Conservation (phyloP, 225 moss, liverwort and hornwort genomes). For the Bryoerythrophyllum caledonicum region DNA sequence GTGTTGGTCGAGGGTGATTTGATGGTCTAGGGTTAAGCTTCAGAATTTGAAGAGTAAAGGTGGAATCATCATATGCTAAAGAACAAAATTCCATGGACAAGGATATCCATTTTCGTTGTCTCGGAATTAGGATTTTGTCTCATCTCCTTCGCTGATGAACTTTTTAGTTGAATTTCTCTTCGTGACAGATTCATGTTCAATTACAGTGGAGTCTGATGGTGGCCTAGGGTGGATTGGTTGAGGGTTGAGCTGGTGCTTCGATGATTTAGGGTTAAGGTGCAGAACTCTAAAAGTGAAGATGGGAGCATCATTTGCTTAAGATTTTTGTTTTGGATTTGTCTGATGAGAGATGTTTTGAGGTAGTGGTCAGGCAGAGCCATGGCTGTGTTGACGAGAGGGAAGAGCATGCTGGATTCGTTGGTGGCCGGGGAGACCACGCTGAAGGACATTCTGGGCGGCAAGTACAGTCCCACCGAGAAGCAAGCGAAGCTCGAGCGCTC, state of each 20-base stretch:
- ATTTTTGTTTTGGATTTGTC: background rate
- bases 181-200: background rate
- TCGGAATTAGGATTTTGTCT: background rate
- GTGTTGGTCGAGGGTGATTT: background rate
- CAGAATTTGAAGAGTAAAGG: background rate
- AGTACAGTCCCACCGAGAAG: slow-evolving; percentile 36
- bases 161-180: background rate
- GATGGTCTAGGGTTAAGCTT: slow-evolving; percentile 17
- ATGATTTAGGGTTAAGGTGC: background rate
- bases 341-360: background rate
- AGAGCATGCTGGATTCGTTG: slow-evolving; percentile 76
- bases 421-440: slow-evolving; percentile 74
- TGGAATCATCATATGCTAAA: background rate
- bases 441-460: slow-evolving; percentile 73
- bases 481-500: slow-evolving; percentile 41
- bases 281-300: no score
- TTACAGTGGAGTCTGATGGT: background rate
- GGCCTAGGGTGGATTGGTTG: background rate
- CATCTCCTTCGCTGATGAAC: background rate
- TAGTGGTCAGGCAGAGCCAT: slow-evolving; percentile 39
- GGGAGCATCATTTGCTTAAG: background rate
- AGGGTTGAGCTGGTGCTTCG: background rate
- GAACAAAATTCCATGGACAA: no score
- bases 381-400: slow-evolving; percentile 67
- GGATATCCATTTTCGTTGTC: no score